These are phyloP conservation scores for Pseudogymnoascus sp. DNA, from an alignment of 2,329 filamentous ascomycete genomes.

Conservation along the genomic window DNA sequence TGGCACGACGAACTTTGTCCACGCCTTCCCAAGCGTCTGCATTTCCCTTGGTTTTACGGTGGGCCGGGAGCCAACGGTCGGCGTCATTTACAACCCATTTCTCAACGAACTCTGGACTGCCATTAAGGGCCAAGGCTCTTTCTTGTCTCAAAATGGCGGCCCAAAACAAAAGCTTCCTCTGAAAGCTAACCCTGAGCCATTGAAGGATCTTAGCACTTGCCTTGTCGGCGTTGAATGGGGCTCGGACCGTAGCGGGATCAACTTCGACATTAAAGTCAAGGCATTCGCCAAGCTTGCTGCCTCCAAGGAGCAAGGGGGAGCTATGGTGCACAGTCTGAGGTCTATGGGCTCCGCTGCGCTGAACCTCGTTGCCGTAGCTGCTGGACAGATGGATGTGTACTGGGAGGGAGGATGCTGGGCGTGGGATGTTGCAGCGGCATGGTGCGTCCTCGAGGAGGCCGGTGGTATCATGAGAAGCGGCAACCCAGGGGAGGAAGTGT, in stretches of 20 bases:
- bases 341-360: slow-evolving; percentile 66
- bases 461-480: slow-evolving; percentile 66
- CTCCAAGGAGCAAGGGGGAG: slow-evolving; percentile 53
- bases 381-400: slow-evolving; percentile 64
- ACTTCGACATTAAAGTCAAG: slow-evolving; percentile 62
- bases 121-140: slow-evolving; percentile 61
- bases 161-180: slow-evolving; percentile 40
- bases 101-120: slow-evolving; percentile 62
- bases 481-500: slow-evolving; percentile 59
- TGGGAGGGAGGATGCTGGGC: slow-evolving; percentile 83
- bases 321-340: slow-evolving; percentile 71
- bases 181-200: slow-evolving; percentile 43
- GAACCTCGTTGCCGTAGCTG: slow-evolving; percentile 66
- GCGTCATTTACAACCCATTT: slow-evolving; percentile 77
- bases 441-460: slow-evolving; percentile 68
- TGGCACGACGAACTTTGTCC: slow-evolving; percentile 75
- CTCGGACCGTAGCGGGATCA: slow-evolving; percentile 57
- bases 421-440: slow-evolving; percentile 79
- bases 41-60: slow-evolving; percentile 69
- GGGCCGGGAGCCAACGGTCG: slow-evolving; percentile 53
- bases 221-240: slow-evolving; percentile 72
- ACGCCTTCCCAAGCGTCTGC: slow-evolving; percentile 66
- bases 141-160: slow-evolving; percentile 35
- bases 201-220: slow-evolving; percentile 53
- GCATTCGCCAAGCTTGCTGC: slow-evolving; percentile 56